Evolutionary conservation across 2,329 filamentous ascomycete genomes (phyloP).

Genomic region (Clathrospora elynae): DNA sequence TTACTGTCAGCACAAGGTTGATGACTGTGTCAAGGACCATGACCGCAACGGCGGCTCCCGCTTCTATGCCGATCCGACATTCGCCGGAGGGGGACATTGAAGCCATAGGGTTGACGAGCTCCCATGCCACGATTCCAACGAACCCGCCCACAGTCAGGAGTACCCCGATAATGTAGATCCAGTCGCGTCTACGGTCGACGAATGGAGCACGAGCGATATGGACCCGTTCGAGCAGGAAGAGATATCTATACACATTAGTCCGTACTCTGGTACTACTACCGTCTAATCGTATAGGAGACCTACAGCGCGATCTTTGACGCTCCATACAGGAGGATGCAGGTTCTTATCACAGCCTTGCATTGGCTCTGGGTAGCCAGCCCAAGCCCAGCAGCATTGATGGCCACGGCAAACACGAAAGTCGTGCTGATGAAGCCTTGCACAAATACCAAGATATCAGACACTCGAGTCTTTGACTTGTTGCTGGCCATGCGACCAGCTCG

Average conservation of each 20-base stretch:
- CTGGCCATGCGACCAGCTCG: slow-evolving; percentile 25
- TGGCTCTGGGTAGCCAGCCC: slow-evolving; percentile 30
- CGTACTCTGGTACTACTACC: background rate
- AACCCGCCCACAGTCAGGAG: slow-evolving; percentile 28
- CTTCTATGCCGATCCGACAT: slow-evolving; percentile 46
- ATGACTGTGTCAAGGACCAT: slow-evolving; percentile 43
- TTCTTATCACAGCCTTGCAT: slow-evolving; percentile 41
- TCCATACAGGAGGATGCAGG: slow-evolving; percentile 47
- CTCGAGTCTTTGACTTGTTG: slow-evolving; percentile 11
- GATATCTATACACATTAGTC: slow-evolving; percentile 27
- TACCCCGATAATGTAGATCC: slow-evolving; percentile 38
- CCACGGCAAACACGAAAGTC: slow-evolving; percentile 35
- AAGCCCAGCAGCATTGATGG: slow-evolving; percentile 35
- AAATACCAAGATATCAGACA: slow-evolving; percentile 26
- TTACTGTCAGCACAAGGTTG: slow-evolving; percentile 40
- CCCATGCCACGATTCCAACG: slow-evolving; percentile 23
- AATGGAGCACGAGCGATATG: slow-evolving; percentile 43
- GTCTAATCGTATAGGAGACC: slow-evolving; percentile 2
- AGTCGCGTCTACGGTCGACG: slow-evolving; percentile 35
- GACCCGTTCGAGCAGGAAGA: slow-evolving; percentile 49
- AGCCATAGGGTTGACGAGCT: slow-evolving; percentile 33
- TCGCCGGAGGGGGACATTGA: slow-evolving; percentile 31
- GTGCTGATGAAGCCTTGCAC: slow-evolving; percentile 25
- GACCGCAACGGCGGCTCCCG: slow-evolving; percentile 35
- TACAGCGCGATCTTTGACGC: slow-evolving; percentile 38